Conservation (phyloP, 2,329 filamentous ascomycete genomes). For the Trichoderma brevicompactum region DNA sequence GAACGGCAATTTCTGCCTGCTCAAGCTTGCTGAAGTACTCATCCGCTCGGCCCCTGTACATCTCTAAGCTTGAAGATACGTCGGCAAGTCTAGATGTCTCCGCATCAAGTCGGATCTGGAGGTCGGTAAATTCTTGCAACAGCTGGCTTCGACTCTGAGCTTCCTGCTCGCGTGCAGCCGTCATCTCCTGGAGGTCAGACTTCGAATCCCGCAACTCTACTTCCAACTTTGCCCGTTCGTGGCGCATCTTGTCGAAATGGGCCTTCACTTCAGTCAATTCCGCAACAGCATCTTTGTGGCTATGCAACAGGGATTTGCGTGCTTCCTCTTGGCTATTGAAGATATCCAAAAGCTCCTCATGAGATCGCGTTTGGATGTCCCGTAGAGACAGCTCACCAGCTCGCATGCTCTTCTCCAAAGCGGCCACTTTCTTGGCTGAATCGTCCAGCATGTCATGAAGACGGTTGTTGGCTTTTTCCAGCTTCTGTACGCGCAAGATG, state of each 20-base stretch:
- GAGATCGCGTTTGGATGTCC: slow-evolving; percentile 89
- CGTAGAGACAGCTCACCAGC: slow-evolving; percentile 86
- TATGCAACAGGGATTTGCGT: slow-evolving; percentile 76
- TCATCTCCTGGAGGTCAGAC: slow-evolving; percentile 82
- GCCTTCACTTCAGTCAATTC: slow-evolving; percentile 87
- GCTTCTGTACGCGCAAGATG: slow-evolving; percentile 79
- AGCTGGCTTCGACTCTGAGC: slow-evolving; percentile 84
- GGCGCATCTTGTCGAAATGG: slow-evolving; percentile 84
- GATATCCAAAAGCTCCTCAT: slow-evolving; percentile 91
- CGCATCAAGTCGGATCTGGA: slow-evolving; percentile 89
- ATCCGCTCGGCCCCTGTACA: slow-evolving; percentile 91
- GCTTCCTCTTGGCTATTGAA: slow-evolving; percentile 93
- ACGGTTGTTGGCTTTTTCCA: slow-evolving; percentile 88
- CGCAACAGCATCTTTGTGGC: slow-evolving; percentile 81
- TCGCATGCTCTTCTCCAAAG: slow-evolving; percentile 82
- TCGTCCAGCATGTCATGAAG: slow-evolving; percentile 95
- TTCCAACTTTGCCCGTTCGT: slow-evolving; percentile 77
- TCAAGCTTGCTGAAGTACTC: slow-evolving; percentile 98
- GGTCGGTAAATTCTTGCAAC: slow-evolving; percentile 87
- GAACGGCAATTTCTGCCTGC: slow-evolving; percentile 91
- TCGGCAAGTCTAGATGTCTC: slow-evolving; percentile 86
- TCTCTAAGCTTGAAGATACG: slow-evolving; percentile 77
- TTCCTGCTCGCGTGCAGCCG: slow-evolving; percentile 81
- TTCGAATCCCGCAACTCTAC: slow-evolving; percentile 83
- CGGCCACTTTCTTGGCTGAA: slow-evolving; percentile 88